Percentiles rank a stretch among this genome's conserved stretches.
These are phyloP conservation scores for Amphirosellinia nigrospora DNA, from an alignment of 495 filamentous ascomycete species.

Conservation along the genomic window DNA sequence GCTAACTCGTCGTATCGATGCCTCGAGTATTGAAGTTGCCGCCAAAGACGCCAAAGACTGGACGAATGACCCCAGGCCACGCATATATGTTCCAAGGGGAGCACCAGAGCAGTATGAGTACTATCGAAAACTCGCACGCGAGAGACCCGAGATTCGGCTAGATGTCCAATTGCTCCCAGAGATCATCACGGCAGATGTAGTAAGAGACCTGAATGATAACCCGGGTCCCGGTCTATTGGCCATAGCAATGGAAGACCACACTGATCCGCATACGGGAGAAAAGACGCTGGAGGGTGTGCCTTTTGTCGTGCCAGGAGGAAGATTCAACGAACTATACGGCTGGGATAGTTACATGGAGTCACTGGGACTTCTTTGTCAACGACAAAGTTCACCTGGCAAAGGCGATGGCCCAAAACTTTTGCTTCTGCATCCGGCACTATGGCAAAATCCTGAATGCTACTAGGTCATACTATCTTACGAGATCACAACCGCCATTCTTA, in stretches of 20 bases:
- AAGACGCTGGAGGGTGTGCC: conserved; percentile 78
- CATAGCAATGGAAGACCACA: conserved; percentile 80
- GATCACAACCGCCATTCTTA: conserved; percentile 94
- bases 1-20: conserved; percentile 86
- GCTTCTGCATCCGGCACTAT: conserved; percentile 97
- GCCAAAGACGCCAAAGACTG: conserved; percentile 90
- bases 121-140: conserved; percentile 75
- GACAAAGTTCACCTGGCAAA: conserved; percentile 84
- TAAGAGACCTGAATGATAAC: conserved; percentile 73
- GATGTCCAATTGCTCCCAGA: conserved; percentile 81
- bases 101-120: conserved; percentile 88
- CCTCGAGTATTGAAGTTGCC: conserved; percentile 81
- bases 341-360: conserved; percentile 99
- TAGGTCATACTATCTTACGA: conserved; percentile 89
- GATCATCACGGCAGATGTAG: conserved; percentile 76
- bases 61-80: conserved; percentile 82
- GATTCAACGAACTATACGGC: conserved; percentile 96
- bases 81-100: conserved; percentile 90
- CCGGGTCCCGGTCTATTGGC: conserved; percentile 93
- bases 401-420: conserved; percentile 93
- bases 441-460: conserved; percentile 98
- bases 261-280: conserved; percentile 67
- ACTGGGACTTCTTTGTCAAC: conserved; percentile 82
- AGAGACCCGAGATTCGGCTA: conserved; percentile 78
- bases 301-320: conserved; percentile 93